These are phyloP conservation scores for Galeopsis tetrahit DNA, from an alignment of 257 asterid species.

Conservation along the genomic window DNA sequence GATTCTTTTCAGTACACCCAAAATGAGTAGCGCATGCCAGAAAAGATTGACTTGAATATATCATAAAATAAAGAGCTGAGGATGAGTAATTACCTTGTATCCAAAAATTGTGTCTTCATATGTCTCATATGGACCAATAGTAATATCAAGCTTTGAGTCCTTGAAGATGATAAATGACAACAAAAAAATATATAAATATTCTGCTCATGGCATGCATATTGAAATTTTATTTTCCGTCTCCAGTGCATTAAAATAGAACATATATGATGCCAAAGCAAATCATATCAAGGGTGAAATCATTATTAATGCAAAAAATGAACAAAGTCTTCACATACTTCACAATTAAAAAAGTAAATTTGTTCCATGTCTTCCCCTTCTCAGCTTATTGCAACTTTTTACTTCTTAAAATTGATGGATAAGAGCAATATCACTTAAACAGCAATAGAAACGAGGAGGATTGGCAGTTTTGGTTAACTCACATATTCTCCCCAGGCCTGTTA, in stretches of 20 bases:
- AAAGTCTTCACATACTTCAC: background rate
- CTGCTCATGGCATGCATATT: slow-evolving; percentile 25
- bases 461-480: background rate
- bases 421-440: background rate
- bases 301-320: slow-evolving; percentile 1
- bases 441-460: background rate
- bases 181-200: slow-evolving; percentile 20
- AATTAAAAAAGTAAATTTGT: background rate
- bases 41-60: slow-evolving; percentile 16
- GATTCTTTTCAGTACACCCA: slow-evolving; percentile 5
- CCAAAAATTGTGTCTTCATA: slow-evolving; percentile 93
- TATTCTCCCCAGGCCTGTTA: background rate
- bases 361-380: slow-evolving; percentile 23
- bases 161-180: slow-evolving; percentile 33
- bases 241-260: background rate
- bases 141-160: slow-evolving; percentile 95
- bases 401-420: slow-evolving; percentile 8
- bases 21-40: slow-evolving; percentile 13
- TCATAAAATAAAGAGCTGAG: slow-evolving; percentile 12
- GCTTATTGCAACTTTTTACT: slow-evolving; percentile 13
- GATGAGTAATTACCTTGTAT: slow-evolving; percentile 69
- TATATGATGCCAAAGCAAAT: slow-evolving; percentile 2
- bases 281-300: slow-evolving; percentile 10
- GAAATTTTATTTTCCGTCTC: slow-evolving; percentile 4
- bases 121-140: slow-evolving; percentile 98